These are phyloP conservation scores for Aegilops tauschii DNA, from an alignment of 176 grass and related monocot species.

Conservation along the genomic window DNA sequence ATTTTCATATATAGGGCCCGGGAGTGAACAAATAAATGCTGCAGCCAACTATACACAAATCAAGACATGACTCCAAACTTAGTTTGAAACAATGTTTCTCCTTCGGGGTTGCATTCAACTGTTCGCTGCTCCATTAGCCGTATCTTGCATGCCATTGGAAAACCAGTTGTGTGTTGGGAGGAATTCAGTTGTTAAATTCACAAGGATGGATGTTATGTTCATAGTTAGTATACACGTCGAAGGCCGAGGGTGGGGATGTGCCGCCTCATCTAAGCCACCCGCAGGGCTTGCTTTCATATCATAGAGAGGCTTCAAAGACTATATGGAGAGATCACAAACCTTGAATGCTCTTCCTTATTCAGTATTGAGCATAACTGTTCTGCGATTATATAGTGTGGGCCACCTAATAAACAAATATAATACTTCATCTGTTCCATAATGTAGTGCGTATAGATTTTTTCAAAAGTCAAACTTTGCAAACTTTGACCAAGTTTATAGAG, in stretches of 20 bases:
- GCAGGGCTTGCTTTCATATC: background rate
- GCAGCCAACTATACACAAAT: background rate
- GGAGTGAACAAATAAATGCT: background rate
- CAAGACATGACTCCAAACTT: background rate
- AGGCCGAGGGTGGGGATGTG: background rate
- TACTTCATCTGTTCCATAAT: background rate
- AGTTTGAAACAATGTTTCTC: background rate
- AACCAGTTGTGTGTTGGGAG: background rate
- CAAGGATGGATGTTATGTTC: background rate
- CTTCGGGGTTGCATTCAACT: background rate
- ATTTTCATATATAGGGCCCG: background rate
- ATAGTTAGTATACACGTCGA: background rate
- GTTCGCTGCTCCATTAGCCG: background rate
- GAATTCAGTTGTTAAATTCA: background rate
- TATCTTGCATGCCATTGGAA: background rate
- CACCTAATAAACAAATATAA: background rate
- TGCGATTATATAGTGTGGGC: background rate
- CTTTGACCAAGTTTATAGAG: too few relatives aligned
- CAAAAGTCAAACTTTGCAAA: too few relatives aligned
- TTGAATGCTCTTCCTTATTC: background rate
- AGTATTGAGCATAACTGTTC: background rate
- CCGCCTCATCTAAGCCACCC: background rate
- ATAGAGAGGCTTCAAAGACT: background rate
- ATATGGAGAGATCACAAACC: background rate
- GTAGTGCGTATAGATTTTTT: too few relatives aligned